A percentile compares a stretch with the other conserved stretches of the same genome.
Conservation (phyloP, 805 yeast genomes). For the Starmera caribaea region DNA sequence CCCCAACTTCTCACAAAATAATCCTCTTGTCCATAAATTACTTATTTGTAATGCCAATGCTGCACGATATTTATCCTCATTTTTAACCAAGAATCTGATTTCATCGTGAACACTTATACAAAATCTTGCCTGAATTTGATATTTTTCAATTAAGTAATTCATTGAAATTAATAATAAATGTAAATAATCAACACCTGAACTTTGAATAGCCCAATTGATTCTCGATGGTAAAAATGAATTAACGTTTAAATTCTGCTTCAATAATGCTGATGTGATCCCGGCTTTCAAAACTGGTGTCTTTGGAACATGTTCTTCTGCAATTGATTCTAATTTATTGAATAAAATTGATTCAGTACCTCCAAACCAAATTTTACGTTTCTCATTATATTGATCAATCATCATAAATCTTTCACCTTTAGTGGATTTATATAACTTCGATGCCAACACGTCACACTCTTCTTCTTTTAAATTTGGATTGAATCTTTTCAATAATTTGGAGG, state of each 20-base stretch:
- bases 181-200: conserved; percentile 94
- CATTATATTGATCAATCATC: conserved; percentile 9
- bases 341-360: conserved; percentile 94
- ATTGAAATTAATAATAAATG: conserved; percentile 79
- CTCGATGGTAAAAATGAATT: conserved; percentile 77
- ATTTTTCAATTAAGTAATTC: conserved; percentile 67
- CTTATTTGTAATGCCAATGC: conserved; percentile 82
- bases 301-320: conserved; percentile 76
- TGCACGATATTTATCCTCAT: conserved; percentile 63
- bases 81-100: conserved; percentile 67
- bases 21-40: conserved; percentile 92
- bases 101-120: conserved; percentile 93
- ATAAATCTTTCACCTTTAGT: conserved; percentile 57
- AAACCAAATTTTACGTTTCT: conserved; percentile 41
- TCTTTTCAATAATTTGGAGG: conserved; percentile 72
- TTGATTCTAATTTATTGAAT: conserved; percentile 79
- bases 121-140: conserved; percentile 63
- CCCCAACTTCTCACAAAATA: conserved; percentile 90
- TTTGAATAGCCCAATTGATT: conserved; percentile 96
- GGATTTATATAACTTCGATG: conserved; percentile 58
- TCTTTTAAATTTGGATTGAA: conserved; percentile 68
- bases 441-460: conserved; percentile 53
- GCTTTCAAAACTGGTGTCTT: conserved; percentile 90
- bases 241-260: conserved; percentile 51
- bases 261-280: conserved; percentile 80